phyloP scores from a whole-genome alignment of 1,284 basidiomycete genomes.

The Ustilago lituana region DNA sequence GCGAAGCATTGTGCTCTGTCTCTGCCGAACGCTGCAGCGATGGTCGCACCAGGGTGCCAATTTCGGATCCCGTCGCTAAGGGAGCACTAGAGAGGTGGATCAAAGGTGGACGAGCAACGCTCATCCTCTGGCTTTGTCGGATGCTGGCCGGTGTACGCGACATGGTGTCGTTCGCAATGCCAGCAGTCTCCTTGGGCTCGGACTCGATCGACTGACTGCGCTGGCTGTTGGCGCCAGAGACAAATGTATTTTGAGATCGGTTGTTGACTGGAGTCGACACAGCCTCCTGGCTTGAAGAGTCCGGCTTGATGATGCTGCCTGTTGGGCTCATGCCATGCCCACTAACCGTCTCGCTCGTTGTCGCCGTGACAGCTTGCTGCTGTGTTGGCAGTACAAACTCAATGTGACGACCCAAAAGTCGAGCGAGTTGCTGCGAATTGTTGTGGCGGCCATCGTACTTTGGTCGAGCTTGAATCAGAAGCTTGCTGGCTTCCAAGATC shows the following conservation, averaged over 20 bases:
- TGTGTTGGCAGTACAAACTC: conserved; percentile 10
- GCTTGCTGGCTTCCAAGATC: conserved; percentile 29
- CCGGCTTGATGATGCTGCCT: conserved; percentile 21
- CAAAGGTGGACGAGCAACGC: conserved; percentile 23
- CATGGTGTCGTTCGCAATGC: not conserved
- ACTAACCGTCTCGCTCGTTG: conserved; percentile 9
- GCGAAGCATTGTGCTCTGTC: conserved; percentile 15
- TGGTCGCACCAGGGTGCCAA: conserved; percentile 7
- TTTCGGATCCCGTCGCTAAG: not conserved
- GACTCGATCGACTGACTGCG: conserved; percentile 28
- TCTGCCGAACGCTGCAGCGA: conserved; percentile 19
- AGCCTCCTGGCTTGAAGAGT: conserved; percentile 1
- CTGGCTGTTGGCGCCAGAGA: conserved; percentile 26
- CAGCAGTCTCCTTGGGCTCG: conserved; percentile 3
- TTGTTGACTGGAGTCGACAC: conserved; percentile 3
- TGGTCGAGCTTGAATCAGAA: conserved; percentile 34
- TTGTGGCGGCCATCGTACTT: conserved; percentile 45
- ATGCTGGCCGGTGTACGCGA: conserved; percentile 21
- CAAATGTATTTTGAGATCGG: conserved; percentile 27
- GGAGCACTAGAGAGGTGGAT: conserved; percentile 40
- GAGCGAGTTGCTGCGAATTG: conserved; percentile 38
- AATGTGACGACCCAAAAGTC: conserved; percentile 34
- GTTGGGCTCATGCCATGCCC: conserved; percentile 2
- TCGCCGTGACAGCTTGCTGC: not conserved
- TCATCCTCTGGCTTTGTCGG: conserved; percentile 31